Evolutionary conservation across 2,329 filamentous ascomycete species (phyloP), one percentile per base, ranked within the genome.

Genomic region (Fusarium sp.): DNA sequence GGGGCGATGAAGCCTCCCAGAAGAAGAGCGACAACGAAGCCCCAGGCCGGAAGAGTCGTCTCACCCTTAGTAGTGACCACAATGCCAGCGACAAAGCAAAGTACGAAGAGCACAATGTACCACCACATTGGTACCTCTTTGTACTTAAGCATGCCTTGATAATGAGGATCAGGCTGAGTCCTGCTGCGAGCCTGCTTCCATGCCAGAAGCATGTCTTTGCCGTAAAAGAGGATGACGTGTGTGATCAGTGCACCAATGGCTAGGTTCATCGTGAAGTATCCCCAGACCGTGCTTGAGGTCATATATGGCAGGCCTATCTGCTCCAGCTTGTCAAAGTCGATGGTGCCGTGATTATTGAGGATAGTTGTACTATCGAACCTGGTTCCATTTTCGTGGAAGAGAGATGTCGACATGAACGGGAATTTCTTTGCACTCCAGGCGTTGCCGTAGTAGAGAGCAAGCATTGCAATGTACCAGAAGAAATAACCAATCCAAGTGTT

Each of bases 391-490:
- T 58, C 50, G 5, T 52, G 13, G 52, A 83, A 82, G 2, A 83
- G 65, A 6, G 76, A 66, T 3, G 77, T 76, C 5, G 80, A 81
- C 74, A 82, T 78, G 69, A 82, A 82, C 1, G 80, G 81, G n/a
- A 80, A 80, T 1, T 71, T 75, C 52, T 77, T 76, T 2, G 81
- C 80, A 8, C 73, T 69, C 84, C 84, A 87, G 2, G 83, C 68
- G 48, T 86, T 84, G 24, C 76, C 75, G 67, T 86, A 87, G 69
- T 84, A 87, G 7, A 85, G 71, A 1, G 79, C 79, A 22, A 82
- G 73, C 75, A 83, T 82, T 4, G 83, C 68, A 11, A 81, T 39
- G 29, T 83, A 80, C 71, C 82, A 85, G 5, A 81, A 70, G 8
- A 82, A 61, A 60, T 81, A 82, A 33, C 84, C 84, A 45, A 85